Evolutionary conservation across 2,329 filamentous ascomycete genomes (phyloP), one percentile per base, ranked within the genome.

Genomic region (Stagonosporopsis chrysanthemi): DNA sequence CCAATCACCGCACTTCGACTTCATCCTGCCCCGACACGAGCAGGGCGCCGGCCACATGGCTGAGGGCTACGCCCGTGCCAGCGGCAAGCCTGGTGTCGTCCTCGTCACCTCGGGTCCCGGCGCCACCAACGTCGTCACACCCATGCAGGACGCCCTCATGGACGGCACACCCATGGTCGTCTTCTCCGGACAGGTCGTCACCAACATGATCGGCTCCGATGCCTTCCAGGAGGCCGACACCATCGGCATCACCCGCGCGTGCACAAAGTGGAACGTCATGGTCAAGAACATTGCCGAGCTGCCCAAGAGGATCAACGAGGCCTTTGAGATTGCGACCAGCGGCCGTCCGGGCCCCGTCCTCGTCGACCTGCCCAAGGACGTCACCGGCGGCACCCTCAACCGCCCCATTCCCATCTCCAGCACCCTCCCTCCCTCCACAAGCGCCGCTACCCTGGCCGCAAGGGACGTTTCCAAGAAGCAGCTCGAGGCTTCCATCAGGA

Each of bases 231-330:
- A 98, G 80, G 93, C 92, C 57, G 95, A 99, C 74, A 88, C 96
- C 33, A 83, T 97, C 58, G 94, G 94, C 67, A 98, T 99, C 77
- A 96, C 92, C 31, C 86, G 94, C 71, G 88, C 93, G 19, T 97
- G 93, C 84, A 97, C 93, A 67, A 98, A 98, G 82, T 99, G 95
- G 95, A 98, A 98, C 71, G 92, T 96, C 59, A 96, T 98, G 92
- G 92, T 97, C 45, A 97, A 96, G 84, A 94, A 89, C 76, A 88
- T 97, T 52, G 92, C 91, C 47, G 95, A 99, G 79, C 84, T 99
- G 53, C 95, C 95, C 47, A 87, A 91, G 70, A 87, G 94, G 64
- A 98, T 98, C 74, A 97, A 97, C 77, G 95, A 98, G 81, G 95
- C 95, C 45, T 98, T 98, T 73, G 93, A 98, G 80, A 98, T 98